Evolutionary conservation across 2,329 filamentous ascomycete genomes (phyloP).

Genomic region (Microdochium trichocladiopsis): DNA sequence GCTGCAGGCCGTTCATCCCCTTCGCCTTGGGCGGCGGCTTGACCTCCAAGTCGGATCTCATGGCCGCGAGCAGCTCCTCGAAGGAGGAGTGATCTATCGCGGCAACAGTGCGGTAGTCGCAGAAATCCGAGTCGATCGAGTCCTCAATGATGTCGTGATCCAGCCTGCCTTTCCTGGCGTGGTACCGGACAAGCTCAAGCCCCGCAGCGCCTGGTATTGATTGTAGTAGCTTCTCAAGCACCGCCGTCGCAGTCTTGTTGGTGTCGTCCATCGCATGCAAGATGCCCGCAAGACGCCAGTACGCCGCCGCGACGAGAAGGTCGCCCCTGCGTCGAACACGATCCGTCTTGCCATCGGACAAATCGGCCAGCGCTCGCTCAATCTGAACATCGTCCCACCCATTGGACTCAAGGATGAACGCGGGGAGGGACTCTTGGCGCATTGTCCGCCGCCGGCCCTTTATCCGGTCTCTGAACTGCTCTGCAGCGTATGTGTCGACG

Average conservation of each 20-base stretch:
- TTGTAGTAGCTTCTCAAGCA: not conserved
- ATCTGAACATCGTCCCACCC: not conserved
- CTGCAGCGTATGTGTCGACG: not conserved
- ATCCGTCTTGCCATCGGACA: not conserved
- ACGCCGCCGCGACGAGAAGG: not conserved
- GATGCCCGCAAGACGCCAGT: not conserved
- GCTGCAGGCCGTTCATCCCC: conserved; percentile 13
- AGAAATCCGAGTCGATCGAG: not conserved
- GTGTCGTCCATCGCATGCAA: not conserved
- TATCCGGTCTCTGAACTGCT: not conserved
- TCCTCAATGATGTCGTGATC: not conserved
- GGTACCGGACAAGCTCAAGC: not conserved
- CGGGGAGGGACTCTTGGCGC: not conserved
- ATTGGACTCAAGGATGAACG: not conserved
- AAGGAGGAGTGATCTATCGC: conserved; percentile 11
- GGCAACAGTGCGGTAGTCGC: conserved; percentile 3
- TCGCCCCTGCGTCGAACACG: not conserved
- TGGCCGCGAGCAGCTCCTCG: conserved; percentile 12
- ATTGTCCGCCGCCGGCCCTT: not conserved
- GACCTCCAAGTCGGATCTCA: conserved; percentile 16
- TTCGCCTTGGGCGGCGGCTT: conserved; percentile 12
- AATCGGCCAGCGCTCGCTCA: not conserved
- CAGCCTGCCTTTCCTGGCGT: not conserved
- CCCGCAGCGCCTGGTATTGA: not conserved
- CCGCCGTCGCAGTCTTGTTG: not conserved